Conservation (phyloP, 306 rosid species). For the Sicyos edulis region DNA sequence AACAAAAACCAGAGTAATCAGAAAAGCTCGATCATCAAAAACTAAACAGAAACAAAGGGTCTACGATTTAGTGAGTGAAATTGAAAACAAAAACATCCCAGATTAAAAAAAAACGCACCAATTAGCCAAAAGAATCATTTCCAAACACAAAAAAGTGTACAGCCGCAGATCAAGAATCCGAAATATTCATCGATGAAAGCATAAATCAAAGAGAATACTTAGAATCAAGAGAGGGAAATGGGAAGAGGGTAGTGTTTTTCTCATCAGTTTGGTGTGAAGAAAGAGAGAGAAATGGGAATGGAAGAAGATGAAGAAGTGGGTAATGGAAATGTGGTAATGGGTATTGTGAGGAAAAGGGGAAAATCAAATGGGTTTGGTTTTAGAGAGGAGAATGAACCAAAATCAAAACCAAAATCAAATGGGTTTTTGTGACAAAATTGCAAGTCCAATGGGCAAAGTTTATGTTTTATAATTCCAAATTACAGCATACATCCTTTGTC, state of each 20-base stretch:
- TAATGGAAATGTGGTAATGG: slow-evolving; percentile 20
- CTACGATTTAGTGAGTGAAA: background rate
- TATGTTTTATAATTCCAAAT: slow-evolving; percentile 53
- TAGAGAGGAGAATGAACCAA: slow-evolving; percentile 26
- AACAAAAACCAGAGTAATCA: slow-evolving; percentile 25
- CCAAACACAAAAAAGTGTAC: slow-evolving; percentile 23
- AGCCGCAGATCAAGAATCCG: slow-evolving; percentile 29
- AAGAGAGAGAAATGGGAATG: slow-evolving; percentile 4
- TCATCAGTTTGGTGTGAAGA: background rate
- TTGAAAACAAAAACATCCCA: background rate
- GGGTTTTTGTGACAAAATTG: too few species aligned
- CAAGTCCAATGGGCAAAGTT: background rate
- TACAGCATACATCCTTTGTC: too few species aligned
- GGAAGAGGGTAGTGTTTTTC: background rate
- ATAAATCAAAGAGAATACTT: background rate
- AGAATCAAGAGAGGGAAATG: background rate
- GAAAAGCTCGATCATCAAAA: slow-evolving; percentile 27
- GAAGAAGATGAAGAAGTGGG: slow-evolving; percentile 8
- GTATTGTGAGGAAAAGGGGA: slow-evolving; percentile 17
- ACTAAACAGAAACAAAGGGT: background rate
- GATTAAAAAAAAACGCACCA: slow-evolving; percentile 52
- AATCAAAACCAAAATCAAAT: background rate
- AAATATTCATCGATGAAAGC: background rate
- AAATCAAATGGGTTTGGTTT: slow-evolving; percentile 26
- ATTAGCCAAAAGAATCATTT: slow-evolving; percentile 43